Evolutionary conservation across 2,329 filamentous ascomycete species (phyloP).

Genomic region (Leptographium lundbergii): DNA sequence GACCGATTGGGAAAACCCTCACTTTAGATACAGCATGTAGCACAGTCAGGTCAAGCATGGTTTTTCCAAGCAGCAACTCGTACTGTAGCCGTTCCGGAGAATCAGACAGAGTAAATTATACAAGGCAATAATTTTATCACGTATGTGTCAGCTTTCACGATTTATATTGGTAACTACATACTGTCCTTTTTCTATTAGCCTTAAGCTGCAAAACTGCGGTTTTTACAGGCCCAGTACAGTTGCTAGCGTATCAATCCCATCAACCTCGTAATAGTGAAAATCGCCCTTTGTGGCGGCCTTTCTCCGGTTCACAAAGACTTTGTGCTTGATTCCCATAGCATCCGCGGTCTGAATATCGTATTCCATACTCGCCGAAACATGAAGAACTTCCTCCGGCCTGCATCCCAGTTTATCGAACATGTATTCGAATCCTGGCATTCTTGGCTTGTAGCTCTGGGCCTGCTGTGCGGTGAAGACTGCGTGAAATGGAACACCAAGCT

Average conservation of each 20-base stretch:
- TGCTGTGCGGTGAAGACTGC: background rate
- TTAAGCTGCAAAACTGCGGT: too few relatives aligned
- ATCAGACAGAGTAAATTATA: too few relatives aligned
- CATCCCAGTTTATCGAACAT: conserved; percentile 1
- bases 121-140: too few relatives aligned
- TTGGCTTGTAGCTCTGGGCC: conserved; percentile 1
- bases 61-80: too few relatives aligned
- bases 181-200: too few relatives aligned
- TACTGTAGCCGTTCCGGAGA: too few relatives aligned
- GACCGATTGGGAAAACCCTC: conserved; percentile 41
- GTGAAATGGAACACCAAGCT: background rate
- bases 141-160: too few relatives aligned
- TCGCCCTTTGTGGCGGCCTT: background rate
- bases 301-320: background rate
- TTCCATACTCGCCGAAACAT: background rate
- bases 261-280: background rate
- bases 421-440: background rate
- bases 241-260: background rate
- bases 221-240: background rate
- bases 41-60: background rate
- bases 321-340: background rate
- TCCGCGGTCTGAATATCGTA: background rate
- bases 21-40: conserved; percentile 25
- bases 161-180: too few relatives aligned
- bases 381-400: background rate